Conservation (phyloP, 352 stramenopile species). For the Phytophthora meadii region DNA sequence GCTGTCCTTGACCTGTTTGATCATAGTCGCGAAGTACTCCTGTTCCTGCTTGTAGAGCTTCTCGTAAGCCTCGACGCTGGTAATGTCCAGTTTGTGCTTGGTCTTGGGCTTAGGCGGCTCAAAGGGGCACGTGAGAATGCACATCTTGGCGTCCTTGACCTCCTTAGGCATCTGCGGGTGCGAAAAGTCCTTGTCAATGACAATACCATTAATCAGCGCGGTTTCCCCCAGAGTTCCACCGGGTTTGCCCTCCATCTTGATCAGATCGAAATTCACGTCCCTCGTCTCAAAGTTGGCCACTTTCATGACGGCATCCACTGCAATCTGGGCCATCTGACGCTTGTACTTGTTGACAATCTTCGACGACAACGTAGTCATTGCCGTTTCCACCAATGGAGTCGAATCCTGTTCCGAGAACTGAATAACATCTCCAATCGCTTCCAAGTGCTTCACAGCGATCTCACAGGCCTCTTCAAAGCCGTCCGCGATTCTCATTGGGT, state of each 20-base stretch:
- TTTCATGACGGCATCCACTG: slow-evolving; percentile 97
- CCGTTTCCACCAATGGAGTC: slow-evolving; percentile 95
- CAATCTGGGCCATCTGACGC: slow-evolving; percentile 99
- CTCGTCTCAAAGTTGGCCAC: slow-evolving; percentile 98
- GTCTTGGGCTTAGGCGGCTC: slow-evolving; percentile 99
- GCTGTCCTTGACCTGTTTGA: slow-evolving; percentile 99
- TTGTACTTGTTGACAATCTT: slow-evolving; percentile 99
- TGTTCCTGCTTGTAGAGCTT: slow-evolving; percentile 97
- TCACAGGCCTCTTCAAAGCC: slow-evolving; percentile 98
- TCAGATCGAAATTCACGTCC: slow-evolving; percentile 99
- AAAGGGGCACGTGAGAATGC: slow-evolving; percentile 99
- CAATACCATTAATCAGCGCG: slow-evolving; percentile 98
- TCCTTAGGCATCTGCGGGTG: slow-evolving; percentile 99
- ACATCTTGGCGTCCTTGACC: slow-evolving; percentile 98
- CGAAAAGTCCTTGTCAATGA: slow-evolving; percentile 99
- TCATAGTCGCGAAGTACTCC: slow-evolving; percentile 99
- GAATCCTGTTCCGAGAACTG: slow-evolving; percentile 96
- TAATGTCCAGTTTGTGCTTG: slow-evolving; percentile 98
- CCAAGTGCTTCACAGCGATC: slow-evolving; percentile 96
- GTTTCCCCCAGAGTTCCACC: slow-evolving; percentile 98
- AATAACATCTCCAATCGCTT: slow-evolving; percentile 95
- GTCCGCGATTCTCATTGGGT: slow-evolving; percentile 98
- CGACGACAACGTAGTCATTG: slow-evolving; percentile 98
- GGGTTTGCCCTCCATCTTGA: slow-evolving; percentile 99
- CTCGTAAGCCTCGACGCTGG: slow-evolving; percentile 97